phyloP scores from a whole-genome alignment of 345 rosid species.

The Adansonia digitata region DNA sequence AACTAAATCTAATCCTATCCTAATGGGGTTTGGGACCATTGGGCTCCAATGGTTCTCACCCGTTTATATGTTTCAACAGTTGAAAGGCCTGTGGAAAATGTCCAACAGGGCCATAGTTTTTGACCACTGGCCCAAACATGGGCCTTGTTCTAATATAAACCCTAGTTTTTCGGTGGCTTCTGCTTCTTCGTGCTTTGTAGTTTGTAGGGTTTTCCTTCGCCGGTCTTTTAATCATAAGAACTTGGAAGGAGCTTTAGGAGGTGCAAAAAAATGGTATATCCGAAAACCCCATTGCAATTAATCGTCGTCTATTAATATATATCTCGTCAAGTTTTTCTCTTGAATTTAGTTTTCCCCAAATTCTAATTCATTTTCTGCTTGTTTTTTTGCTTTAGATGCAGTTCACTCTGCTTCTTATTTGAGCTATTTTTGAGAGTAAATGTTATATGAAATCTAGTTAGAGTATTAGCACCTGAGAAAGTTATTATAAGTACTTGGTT shows the following conservation, averaged over 20 bases:
- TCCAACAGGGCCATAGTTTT: background rate
- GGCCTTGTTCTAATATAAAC: background rate
- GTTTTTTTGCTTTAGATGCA: background rate
- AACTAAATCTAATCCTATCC: too few species aligned
- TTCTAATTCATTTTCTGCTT: background rate
- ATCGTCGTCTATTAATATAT: background rate
- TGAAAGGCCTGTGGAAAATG: background rate
- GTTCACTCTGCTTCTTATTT: background rate
- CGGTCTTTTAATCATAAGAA: background rate
- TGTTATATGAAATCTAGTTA: background rate
- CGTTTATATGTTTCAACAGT: background rate
- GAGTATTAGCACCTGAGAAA: background rate
- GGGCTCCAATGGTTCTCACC: background rate
- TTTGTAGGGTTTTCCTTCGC: slow-evolving; percentile 8
- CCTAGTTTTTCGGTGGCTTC: background rate
- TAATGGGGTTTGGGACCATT: background rate
- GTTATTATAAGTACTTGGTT: background rate
- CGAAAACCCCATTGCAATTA: background rate
- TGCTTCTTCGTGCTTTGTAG: background rate
- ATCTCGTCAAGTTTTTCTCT: background rate
- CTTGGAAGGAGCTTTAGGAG: background rate
- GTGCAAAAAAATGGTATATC: slow-evolving; percentile 5
- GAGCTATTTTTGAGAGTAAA: background rate
- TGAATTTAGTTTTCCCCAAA: background rate
- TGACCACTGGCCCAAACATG: background rate